Evolutionary conservation across 345 rosid genomes (phyloP).

Genomic region (Bruguiera parviflora): DNA sequence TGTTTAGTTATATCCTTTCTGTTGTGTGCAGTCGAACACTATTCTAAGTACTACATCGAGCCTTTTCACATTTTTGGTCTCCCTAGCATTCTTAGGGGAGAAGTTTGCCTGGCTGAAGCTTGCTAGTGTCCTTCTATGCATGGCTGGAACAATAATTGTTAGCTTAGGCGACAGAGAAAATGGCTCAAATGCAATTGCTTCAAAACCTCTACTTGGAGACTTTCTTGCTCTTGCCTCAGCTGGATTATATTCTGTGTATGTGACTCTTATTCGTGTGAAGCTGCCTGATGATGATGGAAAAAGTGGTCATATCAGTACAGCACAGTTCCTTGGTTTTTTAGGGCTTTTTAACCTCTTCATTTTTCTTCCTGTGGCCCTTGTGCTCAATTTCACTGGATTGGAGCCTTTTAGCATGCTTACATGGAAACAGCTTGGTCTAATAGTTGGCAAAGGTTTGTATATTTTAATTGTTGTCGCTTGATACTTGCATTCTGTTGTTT

Average conservation of each 20-base stretch:
- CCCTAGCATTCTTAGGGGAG: conserved; percentile 72
- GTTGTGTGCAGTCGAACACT: conserved; percentile 75
- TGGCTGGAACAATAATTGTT: conserved; percentile 86
- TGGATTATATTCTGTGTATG: conserved; percentile 70
- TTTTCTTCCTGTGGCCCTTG: conserved; percentile 70
- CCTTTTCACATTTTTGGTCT: conserved; percentile 83
- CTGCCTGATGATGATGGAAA: conserved; percentile 80
- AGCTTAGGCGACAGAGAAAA: conserved; percentile 76
- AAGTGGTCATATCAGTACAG: conserved; percentile 72
- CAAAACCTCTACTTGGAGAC: conserved; percentile 78
- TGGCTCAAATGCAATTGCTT: conserved; percentile 40
- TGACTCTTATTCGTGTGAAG: conserved; percentile 82
- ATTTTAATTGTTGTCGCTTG: background rate
- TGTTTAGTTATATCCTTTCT: conserved; percentile 16
- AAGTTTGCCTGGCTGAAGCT: conserved; percentile 90
- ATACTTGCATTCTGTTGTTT: conserved; percentile 3
- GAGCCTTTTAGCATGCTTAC: conserved; percentile 63
- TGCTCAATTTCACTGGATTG: conserved; percentile 61
- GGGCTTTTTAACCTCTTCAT: conserved; percentile 79
- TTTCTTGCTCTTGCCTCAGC: conserved; percentile 72
- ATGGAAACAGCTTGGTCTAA: conserved; percentile 64
- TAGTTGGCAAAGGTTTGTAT: conserved; percentile 77
- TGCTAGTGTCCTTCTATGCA: conserved; percentile 84
- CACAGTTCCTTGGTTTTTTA: conserved; percentile 82
- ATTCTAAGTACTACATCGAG: conserved; percentile 90